Conservation (phyloP, 2,329 filamentous ascomycete genomes). For the Aspergillus glaucus region DNA sequence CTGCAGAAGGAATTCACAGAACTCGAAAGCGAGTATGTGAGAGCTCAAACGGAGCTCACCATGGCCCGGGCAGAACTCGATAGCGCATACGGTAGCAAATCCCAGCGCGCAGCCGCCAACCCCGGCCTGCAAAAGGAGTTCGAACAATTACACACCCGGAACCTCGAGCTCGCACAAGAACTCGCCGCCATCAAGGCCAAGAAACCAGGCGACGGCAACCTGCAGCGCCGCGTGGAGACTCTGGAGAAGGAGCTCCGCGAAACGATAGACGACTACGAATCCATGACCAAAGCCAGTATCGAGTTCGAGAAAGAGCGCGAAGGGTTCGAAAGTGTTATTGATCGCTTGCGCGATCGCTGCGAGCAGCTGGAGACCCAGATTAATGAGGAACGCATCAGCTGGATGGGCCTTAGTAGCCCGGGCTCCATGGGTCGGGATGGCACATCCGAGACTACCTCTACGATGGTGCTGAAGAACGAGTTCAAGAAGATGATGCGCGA, state of each 20-base stretch:
- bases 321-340: constrained; percentile 56
- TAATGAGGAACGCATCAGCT: constrained; percentile 61
- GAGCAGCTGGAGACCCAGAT: constrained; percentile 59
- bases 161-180: constrained; percentile 42
- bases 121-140: constrained; percentile 55
- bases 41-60: constrained; percentile 72
- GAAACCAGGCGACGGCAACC: constrained; percentile 29
- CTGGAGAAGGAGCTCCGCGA: constrained; percentile 61
- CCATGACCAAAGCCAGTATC: constrained; percentile 62
- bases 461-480: constrained; percentile 63
- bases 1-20: constrained; percentile 46
- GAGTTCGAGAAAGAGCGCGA: constrained; percentile 67
- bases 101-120: constrained; percentile 57
- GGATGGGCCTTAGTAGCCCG: constrained; percentile 56
- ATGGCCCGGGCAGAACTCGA: constrained; percentile 87
- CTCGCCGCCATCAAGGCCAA: constrained; percentile 38
- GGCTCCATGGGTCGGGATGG: constrained; percentile 33
- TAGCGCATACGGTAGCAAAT: constrained; percentile 78
- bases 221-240: constrained; percentile 45
- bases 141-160: constrained; percentile 48
- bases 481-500: constrained; percentile 79
- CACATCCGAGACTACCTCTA: constrained; percentile 55
- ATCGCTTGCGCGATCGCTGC: constrained; percentile 57
- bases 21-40: constrained; percentile 59
- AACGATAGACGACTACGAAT: constrained; percentile 64